phyloP scores from a whole-genome alignment of 192 early-diverging fungal genomes.

The Rhizophagus sp. region DNA sequence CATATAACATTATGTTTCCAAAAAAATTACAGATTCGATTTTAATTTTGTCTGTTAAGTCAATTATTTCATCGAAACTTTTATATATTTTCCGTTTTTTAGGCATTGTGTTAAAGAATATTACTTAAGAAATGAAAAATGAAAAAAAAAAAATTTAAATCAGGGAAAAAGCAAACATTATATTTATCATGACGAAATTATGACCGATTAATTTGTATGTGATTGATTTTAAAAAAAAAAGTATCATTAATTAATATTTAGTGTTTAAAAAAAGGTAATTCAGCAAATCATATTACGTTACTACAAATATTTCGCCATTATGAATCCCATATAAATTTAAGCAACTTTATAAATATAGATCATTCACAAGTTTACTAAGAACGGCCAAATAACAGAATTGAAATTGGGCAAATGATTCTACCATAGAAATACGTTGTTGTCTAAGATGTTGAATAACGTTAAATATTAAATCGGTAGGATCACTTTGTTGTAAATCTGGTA shows the following conservation, averaged over 20 bases:
- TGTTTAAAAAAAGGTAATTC: too few relatives aligned
- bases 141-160: too few relatives aligned
- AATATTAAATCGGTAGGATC: slow-evolving; percentile 58
- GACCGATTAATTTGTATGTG: too few relatives aligned
- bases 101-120: not conserved
- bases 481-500: slow-evolving; percentile 17
- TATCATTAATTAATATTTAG: too few relatives aligned
- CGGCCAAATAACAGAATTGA: slow-evolving; percentile 72
- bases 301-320: too few relatives aligned
- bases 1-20: too few relatives aligned
- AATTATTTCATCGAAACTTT: not conserved
- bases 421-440: slow-evolving; percentile 72
- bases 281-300: too few relatives aligned
- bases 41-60: not conserved
- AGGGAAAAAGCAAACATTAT: too few relatives aligned
- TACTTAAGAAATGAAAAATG: too few relatives aligned
- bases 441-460: slow-evolving; percentile 58
- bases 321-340: too few relatives aligned
- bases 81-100: not conserved
- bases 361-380: slow-evolving; percentile 29
- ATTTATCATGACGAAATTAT: too few relatives aligned
- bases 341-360: not conserved
- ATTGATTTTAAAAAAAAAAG: too few relatives aligned
- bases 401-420: slow-evolving; percentile 77
- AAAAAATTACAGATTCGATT: not conserved